Evolutionary conservation across 495 filamentous ascomycete species (phyloP).

Genomic region (Talaromyces wortmannii): DNA sequence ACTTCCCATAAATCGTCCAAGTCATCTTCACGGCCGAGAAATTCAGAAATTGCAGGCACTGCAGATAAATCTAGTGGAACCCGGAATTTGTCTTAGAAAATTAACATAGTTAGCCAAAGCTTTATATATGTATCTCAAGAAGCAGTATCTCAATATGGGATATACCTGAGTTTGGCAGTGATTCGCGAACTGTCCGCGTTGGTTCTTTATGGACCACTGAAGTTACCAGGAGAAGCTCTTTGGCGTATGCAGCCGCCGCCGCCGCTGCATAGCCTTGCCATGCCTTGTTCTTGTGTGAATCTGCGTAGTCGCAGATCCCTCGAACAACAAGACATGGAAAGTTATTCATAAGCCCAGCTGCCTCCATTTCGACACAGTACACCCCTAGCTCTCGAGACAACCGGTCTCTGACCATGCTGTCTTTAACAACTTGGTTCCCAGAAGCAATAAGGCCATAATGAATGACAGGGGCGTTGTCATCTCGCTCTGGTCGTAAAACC

Average conservation of each 20-base stretch:
- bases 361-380: conserved; percentile 26
- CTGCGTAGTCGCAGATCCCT: conserved; percentile 29
- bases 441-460: conserved; percentile 34
- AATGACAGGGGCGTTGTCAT: conserved; percentile 6
- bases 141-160: no score
- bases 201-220: no score
- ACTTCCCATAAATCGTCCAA: no score
- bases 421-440: conserved; percentile 27
- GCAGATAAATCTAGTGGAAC: no score
- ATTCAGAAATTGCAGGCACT: no score
- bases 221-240: conserved; percentile 15
- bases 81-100: no score
- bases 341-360: conserved; percentile 22
- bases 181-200: no score
- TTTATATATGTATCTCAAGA: no score
- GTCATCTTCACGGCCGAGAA: no score
- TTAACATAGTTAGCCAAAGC: no score
- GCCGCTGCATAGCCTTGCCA: conserved; percentile 28
- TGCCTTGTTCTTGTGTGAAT: conserved; percentile 27
- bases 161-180: no score
- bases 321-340: conserved; percentile 26
- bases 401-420: conserved; percentile 21
- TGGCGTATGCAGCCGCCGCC: conserved; percentile 21
- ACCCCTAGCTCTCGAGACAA: conserved; percentile 20
- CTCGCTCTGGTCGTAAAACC: conserved; percentile 5